Evolutionary conservation across 257 asterid species (phyloP).

Genomic region (Rhazya stricta): DNA sequence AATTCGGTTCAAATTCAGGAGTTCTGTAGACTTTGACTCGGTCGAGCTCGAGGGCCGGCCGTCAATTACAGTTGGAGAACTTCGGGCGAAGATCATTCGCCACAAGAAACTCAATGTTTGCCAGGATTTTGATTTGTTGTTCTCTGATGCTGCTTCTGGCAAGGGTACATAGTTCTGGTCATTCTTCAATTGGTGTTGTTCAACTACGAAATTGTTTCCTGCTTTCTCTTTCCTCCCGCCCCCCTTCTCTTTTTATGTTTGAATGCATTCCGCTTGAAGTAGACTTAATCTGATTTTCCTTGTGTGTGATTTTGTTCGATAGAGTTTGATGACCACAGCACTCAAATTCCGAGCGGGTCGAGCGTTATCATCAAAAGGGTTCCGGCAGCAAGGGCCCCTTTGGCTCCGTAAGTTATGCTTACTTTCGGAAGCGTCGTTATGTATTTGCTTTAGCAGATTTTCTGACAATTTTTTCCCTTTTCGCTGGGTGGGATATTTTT

Average conservation of each 20-base stretch:
- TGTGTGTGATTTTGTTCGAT: background rate
- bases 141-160: slow-evolving; percentile 61
- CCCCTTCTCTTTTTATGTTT: background rate
- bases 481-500: background rate
- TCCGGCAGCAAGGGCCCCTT: slow-evolving; percentile 48
- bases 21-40: slow-evolving; percentile 55
- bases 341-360: slow-evolving; percentile 64
- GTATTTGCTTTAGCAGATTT: background rate
- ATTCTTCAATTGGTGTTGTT: background rate
- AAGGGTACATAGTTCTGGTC: slow-evolving; percentile 39
- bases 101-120: slow-evolving; percentile 40
- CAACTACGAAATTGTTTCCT: background rate
- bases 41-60: slow-evolving; percentile 52
- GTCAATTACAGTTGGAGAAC: slow-evolving; percentile 56
- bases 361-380: slow-evolving; percentile 75
- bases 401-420: slow-evolving; percentile 40
- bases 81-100: slow-evolving; percentile 40
- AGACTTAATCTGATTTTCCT: background rate
- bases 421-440: background rate
- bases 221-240: too few relatives aligned
- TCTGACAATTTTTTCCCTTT: background rate
- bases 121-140: slow-evolving; percentile 77
- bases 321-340: slow-evolving; percentile 59
- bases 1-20: slow-evolving; percentile 76
- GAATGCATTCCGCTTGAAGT: background rate